These are phyloP conservation scores for Glarea lozoyensis DNA, from an alignment of 495 filamentous ascomycete genomes.

Conservation along the genomic window DNA sequence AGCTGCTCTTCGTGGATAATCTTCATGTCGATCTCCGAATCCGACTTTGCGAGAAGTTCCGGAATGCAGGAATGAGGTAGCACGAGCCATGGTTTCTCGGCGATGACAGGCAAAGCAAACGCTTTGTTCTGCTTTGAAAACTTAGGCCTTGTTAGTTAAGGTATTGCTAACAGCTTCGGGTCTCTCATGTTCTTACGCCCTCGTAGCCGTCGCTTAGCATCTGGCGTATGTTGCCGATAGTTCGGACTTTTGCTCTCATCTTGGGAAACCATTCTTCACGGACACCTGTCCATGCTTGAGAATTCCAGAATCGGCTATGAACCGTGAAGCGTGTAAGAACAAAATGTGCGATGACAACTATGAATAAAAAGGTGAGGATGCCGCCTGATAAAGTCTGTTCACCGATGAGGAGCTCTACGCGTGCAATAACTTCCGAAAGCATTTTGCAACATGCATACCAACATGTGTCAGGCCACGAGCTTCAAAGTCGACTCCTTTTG, in stretches of 20 bases:
- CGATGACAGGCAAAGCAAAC: neutral
- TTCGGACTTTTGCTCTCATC: neutral
- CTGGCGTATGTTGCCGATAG: neutral
- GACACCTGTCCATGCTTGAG: neutral
- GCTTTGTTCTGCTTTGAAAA: neutral
- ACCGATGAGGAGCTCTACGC: neutral
- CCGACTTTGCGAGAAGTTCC: neutral
- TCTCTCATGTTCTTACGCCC: neutral
- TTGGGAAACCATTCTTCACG: neutral
- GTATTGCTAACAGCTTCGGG: neutral
- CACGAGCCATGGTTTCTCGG: neutral
- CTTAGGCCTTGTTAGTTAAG: neutral
- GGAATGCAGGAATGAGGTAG: neutral
- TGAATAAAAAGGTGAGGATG: neutral
- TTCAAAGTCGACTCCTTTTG: neutral
- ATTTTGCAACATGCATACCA: neutral
- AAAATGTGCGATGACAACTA: neutral
- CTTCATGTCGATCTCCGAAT: neutral
- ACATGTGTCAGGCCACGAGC: neutral
- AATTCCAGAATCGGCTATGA: neutral
- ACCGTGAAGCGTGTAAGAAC: neutral
- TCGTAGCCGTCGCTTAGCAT: neutral
- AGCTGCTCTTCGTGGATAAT: neutral
- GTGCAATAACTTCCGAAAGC: neutral
- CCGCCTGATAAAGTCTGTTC: neutral